Percentiles rank a stretch among this genome's conserved stretches.
phyloP scores from a whole-genome alignment of 345 rosid genomes.

The Gynandropsis gynandra region DNA sequence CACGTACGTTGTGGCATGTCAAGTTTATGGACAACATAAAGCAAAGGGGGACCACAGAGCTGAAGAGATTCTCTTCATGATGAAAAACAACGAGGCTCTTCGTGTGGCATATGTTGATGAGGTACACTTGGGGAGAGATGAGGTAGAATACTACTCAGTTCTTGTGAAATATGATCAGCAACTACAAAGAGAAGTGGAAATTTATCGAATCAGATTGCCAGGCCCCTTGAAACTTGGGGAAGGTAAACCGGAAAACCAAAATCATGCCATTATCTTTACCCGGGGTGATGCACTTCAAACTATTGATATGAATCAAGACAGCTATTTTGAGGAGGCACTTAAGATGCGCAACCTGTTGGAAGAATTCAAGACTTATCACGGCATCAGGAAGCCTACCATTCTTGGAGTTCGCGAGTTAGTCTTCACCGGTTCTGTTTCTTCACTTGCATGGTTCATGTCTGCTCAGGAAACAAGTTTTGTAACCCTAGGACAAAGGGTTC shows the following conservation, averaged over 20 bases:
- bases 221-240: slow-evolving; percentile 96
- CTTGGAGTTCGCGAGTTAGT: slow-evolving; percentile 95
- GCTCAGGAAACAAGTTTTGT: slow-evolving; percentile 89
- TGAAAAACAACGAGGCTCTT: slow-evolving; percentile 86
- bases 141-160: slow-evolving; percentile 74
- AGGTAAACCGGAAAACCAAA: slow-evolving; percentile 98
- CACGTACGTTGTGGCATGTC: slow-evolving; percentile 93
- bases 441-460: slow-evolving; percentile 91
- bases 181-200: slow-evolving; percentile 75
- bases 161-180: slow-evolving; percentile 87
- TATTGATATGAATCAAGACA: slow-evolving; percentile 99
- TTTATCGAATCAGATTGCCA: slow-evolving; percentile 88
- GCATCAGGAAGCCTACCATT: slow-evolving; percentile 74
- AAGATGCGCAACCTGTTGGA: slow-evolving; percentile 94
- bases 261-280: slow-evolving; percentile 91
- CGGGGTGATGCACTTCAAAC: slow-evolving; percentile 98
- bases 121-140: slow-evolving; percentile 53
- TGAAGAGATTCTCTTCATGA: slow-evolving; percentile 71
- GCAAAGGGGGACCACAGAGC: slow-evolving; percentile 86
- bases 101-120: slow-evolving; percentile 96
- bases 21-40: slow-evolving; percentile 88
- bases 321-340: slow-evolving; percentile 96
- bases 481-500: slow-evolving; percentile 92
- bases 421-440: slow-evolving; percentile 95
- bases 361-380: slow-evolving; percentile 59